phyloP scores from a whole-genome alignment of 1,284 basidiomycete species.

The Naganishia sp. region DNA sequence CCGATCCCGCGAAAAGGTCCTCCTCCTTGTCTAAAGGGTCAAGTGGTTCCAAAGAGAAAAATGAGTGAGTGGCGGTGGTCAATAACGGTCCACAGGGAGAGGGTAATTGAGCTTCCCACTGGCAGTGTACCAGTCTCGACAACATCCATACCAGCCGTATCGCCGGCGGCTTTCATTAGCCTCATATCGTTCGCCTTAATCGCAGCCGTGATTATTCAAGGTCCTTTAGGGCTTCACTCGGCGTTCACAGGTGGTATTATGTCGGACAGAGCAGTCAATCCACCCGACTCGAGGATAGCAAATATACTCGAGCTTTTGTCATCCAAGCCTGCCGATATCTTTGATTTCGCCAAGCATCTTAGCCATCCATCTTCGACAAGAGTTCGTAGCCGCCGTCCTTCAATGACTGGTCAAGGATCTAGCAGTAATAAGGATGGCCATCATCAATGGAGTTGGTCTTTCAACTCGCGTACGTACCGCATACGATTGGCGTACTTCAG shows the following conservation, averaged over 20 bases:
- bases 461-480: slow-evolving; percentile 33
- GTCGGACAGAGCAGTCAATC: background rate
- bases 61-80: slow-evolving; percentile 1
- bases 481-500: background rate
- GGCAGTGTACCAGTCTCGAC: background rate
- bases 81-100: too few relatives aligned
- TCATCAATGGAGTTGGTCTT: slow-evolving; percentile 41
- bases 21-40: background rate
- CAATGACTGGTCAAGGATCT: slow-evolving; percentile 24
- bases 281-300: background rate
- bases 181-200: slow-evolving; percentile 21
- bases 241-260: slow-evolving; percentile 14
- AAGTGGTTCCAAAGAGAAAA: slow-evolving; percentile 12
- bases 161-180: slow-evolving; percentile 27
- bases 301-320: slow-evolving; percentile 16
- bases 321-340: background rate
- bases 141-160: slow-evolving; percentile 14
- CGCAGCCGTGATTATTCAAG: slow-evolving; percentile 27
- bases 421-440: slow-evolving; percentile 16
- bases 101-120: background rate
- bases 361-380: background rate
- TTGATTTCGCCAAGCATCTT: background rate
- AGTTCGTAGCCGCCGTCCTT: background rate
- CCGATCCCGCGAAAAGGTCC: slow-evolving; percentile 4
- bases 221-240: slow-evolving; percentile 22